Conservation (phyloP, 495 filamentous ascomycete species). For the Filosporella fistucella region DNA sequence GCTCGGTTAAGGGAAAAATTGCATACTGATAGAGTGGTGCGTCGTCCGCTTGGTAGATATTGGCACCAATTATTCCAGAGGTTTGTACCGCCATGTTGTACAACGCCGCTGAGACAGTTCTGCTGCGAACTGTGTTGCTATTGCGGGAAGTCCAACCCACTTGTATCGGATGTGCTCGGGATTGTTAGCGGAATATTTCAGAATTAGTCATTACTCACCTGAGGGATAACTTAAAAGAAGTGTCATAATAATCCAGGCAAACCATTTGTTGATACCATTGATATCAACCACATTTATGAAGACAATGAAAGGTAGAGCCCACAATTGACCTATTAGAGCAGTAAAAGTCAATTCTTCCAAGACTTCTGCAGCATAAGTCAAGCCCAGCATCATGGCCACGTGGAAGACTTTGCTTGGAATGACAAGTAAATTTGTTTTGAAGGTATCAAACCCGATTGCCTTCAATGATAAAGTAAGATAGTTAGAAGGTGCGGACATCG, state of each 20-base stretch:
- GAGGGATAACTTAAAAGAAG: slow-evolving; percentile 52
- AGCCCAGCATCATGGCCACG: slow-evolving; percentile 31
- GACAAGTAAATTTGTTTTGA: slow-evolving; percentile 64
- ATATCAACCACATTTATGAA: slow-evolving; percentile 48
- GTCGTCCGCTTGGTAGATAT: slow-evolving; percentile 51
- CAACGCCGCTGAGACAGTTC: slow-evolving; percentile 1
- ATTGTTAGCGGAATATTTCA: slow-evolving; percentile 45
- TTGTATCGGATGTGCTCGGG: slow-evolving; percentile 61
- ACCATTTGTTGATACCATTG: slow-evolving; percentile 42
- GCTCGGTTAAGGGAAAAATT: too few species aligned
- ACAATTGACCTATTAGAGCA: slow-evolving; percentile 44
- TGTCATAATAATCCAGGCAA: slow-evolving; percentile 53
- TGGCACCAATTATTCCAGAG: slow-evolving; percentile 49
- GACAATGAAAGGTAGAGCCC: slow-evolving; percentile 52
- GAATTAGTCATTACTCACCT: slow-evolving; percentile 56
- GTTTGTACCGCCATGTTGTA: slow-evolving; percentile 64
- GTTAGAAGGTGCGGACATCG: slow-evolving; percentile 40
- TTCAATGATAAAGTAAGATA: slow-evolving; percentile 62
- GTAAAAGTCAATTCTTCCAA: slow-evolving; percentile 43
- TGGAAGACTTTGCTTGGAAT: slow-evolving; percentile 54
- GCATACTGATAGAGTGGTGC: slow-evolving; percentile 44
- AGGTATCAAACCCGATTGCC: slow-evolving; percentile 59
- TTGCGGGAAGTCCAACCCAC: slow-evolving; percentile 50
- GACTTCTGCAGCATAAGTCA: slow-evolving; percentile 32
- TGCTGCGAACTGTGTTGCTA: slow-evolving; percentile 34